These are phyloP conservation scores for Mitragyna speciosa DNA, from an alignment of 257 asterid species.

Conservation along the genomic window DNA sequence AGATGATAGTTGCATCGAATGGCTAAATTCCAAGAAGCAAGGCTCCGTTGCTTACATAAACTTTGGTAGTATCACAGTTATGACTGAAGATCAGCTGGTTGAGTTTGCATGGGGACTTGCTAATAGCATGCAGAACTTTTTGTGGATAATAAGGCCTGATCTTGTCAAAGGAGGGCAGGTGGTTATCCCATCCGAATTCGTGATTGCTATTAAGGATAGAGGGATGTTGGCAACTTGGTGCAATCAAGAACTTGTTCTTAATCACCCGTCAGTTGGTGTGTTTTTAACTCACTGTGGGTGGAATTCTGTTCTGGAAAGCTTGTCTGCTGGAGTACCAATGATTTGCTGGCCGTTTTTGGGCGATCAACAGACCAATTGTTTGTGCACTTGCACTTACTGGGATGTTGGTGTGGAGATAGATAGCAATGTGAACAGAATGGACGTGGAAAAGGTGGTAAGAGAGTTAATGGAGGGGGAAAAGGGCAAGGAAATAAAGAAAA, in stretches of 20 bases:
- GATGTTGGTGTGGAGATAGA: slow-evolving; percentile 21
- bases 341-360: slow-evolving; percentile 24
- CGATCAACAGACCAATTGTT: slow-evolving; percentile 11
- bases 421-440: slow-evolving; percentile 13
- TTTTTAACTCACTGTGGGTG: slow-evolving; percentile 25
- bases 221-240: slow-evolving; percentile 12
- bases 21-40: slow-evolving; percentile 21
- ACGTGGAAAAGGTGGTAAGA: slow-evolving; percentile 16
- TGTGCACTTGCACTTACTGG: slow-evolving; percentile 16
- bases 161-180: not conserved
- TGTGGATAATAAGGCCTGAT: slow-evolving; percentile 23
- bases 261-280: slow-evolving; percentile 10
- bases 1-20: no score
- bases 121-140: slow-evolving; percentile 5
- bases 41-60: not conserved
- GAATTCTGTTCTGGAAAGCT: slow-evolving; percentile 19
- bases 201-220: not conserved
- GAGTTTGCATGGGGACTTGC: not conserved
- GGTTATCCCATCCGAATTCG: not conserved
- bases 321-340: slow-evolving; percentile 15
- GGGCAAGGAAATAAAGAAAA: slow-evolving; percentile 16
- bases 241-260: slow-evolving; percentile 15
- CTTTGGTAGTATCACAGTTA: no score
- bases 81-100: slow-evolving; percentile 29
- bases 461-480: slow-evolving; percentile 16